Evolutionary conservation across 2,329 filamentous ascomycete genomes (phyloP).

Genomic region (Aspergillus proliferans): DNA sequence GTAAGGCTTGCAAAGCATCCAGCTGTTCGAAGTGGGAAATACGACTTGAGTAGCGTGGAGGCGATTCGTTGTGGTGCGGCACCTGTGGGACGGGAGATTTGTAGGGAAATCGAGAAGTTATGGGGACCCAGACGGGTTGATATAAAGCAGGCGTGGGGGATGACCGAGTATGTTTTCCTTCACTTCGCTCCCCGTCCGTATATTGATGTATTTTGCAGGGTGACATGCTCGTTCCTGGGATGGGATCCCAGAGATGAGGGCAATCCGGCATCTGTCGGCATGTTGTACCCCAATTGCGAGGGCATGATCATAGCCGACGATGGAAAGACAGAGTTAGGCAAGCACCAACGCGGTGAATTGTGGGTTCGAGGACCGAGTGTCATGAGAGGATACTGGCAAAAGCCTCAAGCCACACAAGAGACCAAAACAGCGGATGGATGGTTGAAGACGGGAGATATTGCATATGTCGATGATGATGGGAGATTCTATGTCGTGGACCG

Average conservation of each 20-base stretch:
- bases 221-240: conserved; percentile 62
- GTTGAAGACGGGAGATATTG: conserved; percentile 67
- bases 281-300: conserved; percentile 62
- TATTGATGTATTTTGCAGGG: conserved; percentile 21
- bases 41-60: conserved; percentile 62
- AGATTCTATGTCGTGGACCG: conserved; percentile 66
- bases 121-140: conserved; percentile 47
- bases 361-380: conserved; percentile 67
- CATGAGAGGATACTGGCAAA: conserved; percentile 72
- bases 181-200: conserved; percentile 3
- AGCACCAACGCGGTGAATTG: conserved; percentile 60
- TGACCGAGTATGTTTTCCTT: conserved; percentile 60
- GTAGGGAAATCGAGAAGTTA: conserved; percentile 53
- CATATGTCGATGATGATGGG: conserved; percentile 52
- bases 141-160: conserved; percentile 73
- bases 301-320: conserved; percentile 57
- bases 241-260: conserved; percentile 53
- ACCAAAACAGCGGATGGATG: conserved; percentile 60
- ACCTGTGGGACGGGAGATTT: conserved; percentile 52
- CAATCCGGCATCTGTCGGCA: conserved; percentile 49
- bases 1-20: conserved; percentile 68
- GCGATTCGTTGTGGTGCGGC: conserved; percentile 61
- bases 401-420: conserved; percentile 59
- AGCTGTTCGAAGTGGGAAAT: conserved; percentile 48
- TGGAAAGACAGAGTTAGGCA: conserved; percentile 44